A percentile compares a stretch with the other conserved stretches of the same genome.
Evolutionary conservation across 2,329 filamentous ascomycete species (phyloP).

Genomic region (Neopestalotiopsis clavispora): DNA sequence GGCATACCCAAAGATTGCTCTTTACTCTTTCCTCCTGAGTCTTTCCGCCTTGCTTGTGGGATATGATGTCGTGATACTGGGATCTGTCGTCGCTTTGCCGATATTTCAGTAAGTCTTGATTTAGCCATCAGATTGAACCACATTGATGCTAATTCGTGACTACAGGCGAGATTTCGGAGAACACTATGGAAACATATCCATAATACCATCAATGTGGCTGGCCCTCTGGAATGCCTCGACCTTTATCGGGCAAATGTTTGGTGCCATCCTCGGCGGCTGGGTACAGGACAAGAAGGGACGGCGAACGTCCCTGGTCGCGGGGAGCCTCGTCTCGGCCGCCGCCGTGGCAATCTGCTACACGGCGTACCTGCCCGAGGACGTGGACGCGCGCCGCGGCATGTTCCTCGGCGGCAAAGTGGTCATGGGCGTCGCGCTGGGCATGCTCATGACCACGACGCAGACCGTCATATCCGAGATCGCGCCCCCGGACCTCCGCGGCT

Average conservation of each 20-base stretch:
- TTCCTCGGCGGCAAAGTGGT: conserved; percentile 52
- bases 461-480: conserved; percentile 58
- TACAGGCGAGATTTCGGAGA: background rate
- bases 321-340: conserved; percentile 41
- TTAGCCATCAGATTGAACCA: background rate
- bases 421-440: conserved; percentile 50
- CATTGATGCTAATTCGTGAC: background rate
- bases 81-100: conserved; percentile 16
- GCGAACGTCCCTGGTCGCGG: conserved; percentile 38
- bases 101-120: conserved; percentile 27
- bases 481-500: conserved; percentile 49
- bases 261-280: conserved; percentile 35
- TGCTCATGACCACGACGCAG: conserved; percentile 46
- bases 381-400: conserved; percentile 27
- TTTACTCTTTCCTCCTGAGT: conserved; percentile 19
- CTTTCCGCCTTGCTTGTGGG: conserved; percentile 19
- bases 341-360: conserved; percentile 41
- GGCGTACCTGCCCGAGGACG: conserved; percentile 34
- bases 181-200: conserved; percentile 20
- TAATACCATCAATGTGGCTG: conserved; percentile 48
- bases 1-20: conserved; percentile 15
- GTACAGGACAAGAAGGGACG: conserved; percentile 47
- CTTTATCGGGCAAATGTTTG: conserved; percentile 16
- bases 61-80: conserved; percentile 20
- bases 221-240: conserved; percentile 48